Evolutionary conservation across 257 asterid genomes (phyloP), one percentile per base, ranked within the genome.

Genomic region (Ehretia macrophylla): DNA sequence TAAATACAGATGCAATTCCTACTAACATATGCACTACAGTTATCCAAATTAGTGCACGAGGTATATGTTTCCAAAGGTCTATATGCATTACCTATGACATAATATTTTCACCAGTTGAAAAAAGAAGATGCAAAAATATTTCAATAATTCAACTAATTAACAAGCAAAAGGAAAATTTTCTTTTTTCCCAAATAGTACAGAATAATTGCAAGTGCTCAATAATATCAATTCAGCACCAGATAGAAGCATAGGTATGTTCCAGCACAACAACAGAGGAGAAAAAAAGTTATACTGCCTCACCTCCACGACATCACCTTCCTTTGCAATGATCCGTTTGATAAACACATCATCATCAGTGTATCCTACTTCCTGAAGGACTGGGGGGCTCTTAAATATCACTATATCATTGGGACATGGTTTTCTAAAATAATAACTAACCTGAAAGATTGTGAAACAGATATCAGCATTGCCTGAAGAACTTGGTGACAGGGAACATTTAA

Each of bases 351-450:
- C 94, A 74, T 91, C 95, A 0, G 94, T 81, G 79, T 85, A 91
- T 54, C 98, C 98, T 44, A 82, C 90, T 66, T 91, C 92, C 81
- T 88, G 98, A 65, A 91, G 98, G 58, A 81, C 94, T 0, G 98
- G 96, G 16, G 96, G 98, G 75, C 94, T 83, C 75, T 83, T 91
- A 57, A 91, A 91, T 55, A 91, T 91, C 14, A 91, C 95, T 32
- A 91, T 66, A 67, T 87, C 98, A 64, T 85, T 87, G 4, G 95
- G 83, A 72, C 98, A 87, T 10, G 98, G 98, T 75, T 78, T 82
- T 60, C 98, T 78, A 63, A 91, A 91, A 70, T 85, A 87, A 68
- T 83, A 91, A 14, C 90, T 78, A 55, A 90, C 96, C 97, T 90
- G 94, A 6, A 27, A 27, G 6, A 1, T 27, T 27, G 35, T 20